Conservation (phyloP, 192 early-diverging fungal species). For the Dimargaris xerosporica region DNA sequence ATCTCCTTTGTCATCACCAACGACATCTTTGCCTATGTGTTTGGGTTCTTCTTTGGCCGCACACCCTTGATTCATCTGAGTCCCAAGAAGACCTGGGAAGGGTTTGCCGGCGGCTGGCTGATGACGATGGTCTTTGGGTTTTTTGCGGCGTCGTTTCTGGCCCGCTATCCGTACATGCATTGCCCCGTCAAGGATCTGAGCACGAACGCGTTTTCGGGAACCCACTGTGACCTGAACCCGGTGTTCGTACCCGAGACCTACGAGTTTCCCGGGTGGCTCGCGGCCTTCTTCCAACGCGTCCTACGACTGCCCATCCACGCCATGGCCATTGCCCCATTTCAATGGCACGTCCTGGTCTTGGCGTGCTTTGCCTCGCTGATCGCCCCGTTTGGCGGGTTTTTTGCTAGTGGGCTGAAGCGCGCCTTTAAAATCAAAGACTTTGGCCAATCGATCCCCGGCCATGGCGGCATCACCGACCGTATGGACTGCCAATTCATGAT, state of each 20-base stretch:
- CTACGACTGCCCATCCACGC: constrained; percentile 24
- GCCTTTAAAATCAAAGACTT: constrained; percentile 98
- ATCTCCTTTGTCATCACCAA: constrained; percentile 81
- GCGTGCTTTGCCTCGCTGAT: constrained; percentile 86
- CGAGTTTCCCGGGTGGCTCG: constrained; percentile 19
- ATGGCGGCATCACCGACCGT: constrained; percentile 92
- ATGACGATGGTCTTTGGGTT: constrained; percentile 82
- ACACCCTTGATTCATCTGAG: constrained; percentile 84
- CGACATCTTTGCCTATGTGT: constrained; percentile 91
- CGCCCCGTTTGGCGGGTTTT: constrained; percentile 97
- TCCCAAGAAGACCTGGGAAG: constrained; percentile 98
- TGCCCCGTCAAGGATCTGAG: constrained; percentile 45
- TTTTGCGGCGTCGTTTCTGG: constrained; percentile 33
- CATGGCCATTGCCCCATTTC: constrained; percentile 67
- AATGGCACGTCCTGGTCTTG: constrained; percentile 77
- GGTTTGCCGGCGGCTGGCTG: constrained; percentile 79
- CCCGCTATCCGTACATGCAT: constrained; percentile 44
- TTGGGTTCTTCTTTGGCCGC: constrained; percentile 88
- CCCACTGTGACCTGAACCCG: constrained; percentile 39
- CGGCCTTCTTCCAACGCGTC: constrained; percentile 13
- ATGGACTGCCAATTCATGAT: constrained; percentile 99
- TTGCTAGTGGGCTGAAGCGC: constrained; percentile 90
- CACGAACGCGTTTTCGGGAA: constrained; percentile 29
- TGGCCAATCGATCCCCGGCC: constrained; percentile 90
- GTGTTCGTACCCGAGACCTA: constrained; percentile 39